Evolutionary conservation across 768 basidiomycete species (phyloP).

Genomic region (Suillus discolor): DNA sequence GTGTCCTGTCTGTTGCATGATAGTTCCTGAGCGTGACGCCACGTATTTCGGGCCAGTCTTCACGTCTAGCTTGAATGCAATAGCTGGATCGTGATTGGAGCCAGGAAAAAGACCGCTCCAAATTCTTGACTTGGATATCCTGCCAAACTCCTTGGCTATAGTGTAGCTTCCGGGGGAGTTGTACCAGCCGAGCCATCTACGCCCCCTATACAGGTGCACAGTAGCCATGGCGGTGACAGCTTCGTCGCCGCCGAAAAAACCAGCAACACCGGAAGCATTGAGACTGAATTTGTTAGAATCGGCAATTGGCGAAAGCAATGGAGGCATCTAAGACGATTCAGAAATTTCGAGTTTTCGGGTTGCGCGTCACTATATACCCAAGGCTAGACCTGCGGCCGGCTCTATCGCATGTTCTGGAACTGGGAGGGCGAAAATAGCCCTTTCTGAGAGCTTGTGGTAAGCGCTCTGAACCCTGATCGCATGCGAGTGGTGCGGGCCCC

Average conservation of each 20-base stretch:
- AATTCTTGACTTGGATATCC: constrained; percentile 26
- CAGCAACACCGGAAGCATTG: constrained; percentile 33
- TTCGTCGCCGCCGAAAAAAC: constrained; percentile 38
- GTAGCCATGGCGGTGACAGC: constrained; percentile 31
- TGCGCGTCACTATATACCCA: background rate
- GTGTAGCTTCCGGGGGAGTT: constrained; percentile 35
- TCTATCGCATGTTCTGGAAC: background rate
- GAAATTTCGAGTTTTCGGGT: too few relatives aligned
- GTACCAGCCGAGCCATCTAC: constrained; percentile 39
- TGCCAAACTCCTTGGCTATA: constrained; percentile 32
- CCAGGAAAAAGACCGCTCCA: constrained; percentile 31
- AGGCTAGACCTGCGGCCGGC: too few relatives aligned
- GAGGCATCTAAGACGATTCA: constrained; percentile 13
- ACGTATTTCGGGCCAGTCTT: constrained; percentile 29
- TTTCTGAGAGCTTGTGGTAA: background rate
- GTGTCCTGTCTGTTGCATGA: constrained; percentile 21
- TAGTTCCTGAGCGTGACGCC: constrained; percentile 25
- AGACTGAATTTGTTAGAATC: constrained; percentile 20
- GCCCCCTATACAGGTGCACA: constrained; percentile 29
- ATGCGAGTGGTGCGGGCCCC: background rate
- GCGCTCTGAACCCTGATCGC: background rate
- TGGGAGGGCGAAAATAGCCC: background rate
- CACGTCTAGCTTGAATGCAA: constrained; percentile 29
- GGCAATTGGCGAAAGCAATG: constrained; percentile 15
- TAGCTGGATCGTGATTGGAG: constrained; percentile 19